Conservation (phyloP, 768 basidiomycete species). For the Asterophora lycoperdoides region DNA sequence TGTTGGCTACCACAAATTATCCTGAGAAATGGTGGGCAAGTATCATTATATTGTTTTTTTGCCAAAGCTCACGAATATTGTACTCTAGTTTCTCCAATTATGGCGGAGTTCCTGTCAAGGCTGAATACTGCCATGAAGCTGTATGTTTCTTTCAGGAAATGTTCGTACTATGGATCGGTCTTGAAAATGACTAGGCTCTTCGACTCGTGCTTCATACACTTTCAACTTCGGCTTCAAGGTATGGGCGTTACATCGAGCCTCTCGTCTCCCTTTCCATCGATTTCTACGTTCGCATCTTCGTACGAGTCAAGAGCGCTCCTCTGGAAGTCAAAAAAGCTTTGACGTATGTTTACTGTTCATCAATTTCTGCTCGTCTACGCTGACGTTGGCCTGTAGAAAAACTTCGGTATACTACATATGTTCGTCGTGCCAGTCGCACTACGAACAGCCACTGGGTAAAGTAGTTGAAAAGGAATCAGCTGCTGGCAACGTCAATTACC, state of each 20-base stretch:
- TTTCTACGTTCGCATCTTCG: constrained; percentile 92
- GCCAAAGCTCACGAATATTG: neutral
- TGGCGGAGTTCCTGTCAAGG: constrained; percentile 83
- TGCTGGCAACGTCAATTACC: constrained; percentile 53
- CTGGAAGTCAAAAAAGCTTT: constrained; percentile 80
- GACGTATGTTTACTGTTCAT: constrained; percentile 48
- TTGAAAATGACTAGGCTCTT: constrained; percentile 54
- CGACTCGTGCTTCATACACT: constrained; percentile 86
- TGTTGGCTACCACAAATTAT: constrained; percentile 90
- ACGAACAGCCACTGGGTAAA: constrained; percentile 83
- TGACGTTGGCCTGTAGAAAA: constrained; percentile 50
- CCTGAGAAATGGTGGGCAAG: constrained; percentile 87
- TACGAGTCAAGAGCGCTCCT: constrained; percentile 69
- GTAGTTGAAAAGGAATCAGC: constrained; percentile 53
- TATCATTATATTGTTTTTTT: neutral
- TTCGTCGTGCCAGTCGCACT: constrained; percentile 73
- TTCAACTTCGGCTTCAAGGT: constrained; percentile 83
- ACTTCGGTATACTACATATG: constrained; percentile 85
- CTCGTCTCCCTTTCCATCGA: constrained; percentile 91
- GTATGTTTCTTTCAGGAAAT: constrained; percentile 39
- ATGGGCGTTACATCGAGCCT: constrained; percentile 89
- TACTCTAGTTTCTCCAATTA: constrained; percentile 71
- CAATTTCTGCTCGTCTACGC: neutral
- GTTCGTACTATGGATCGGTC: neutral
- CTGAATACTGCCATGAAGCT: constrained; percentile 95